These are phyloP conservation scores for Bocquillonia castaneifolia DNA, from an alignment of 441 rosid genomes.

Conservation along the genomic window DNA sequence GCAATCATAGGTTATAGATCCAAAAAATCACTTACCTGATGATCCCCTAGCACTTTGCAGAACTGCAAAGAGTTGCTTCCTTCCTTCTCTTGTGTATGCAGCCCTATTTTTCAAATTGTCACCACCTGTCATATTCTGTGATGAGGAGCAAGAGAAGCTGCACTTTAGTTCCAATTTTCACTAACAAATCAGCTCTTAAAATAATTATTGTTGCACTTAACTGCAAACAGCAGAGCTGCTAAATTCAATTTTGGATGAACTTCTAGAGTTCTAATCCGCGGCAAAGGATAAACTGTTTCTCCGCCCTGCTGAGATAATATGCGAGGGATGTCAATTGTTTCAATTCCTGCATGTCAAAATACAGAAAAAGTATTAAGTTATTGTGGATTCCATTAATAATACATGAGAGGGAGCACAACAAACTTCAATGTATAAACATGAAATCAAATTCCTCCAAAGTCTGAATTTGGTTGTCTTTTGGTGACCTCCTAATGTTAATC, in stretches of 20 bases:
- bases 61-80: slow-evolving; percentile 97
- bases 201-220: slow-evolving; percentile 39
- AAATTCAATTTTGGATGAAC: slow-evolving; percentile 92
- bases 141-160: slow-evolving; percentile 19
- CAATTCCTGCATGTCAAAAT: slow-evolving; percentile 65
- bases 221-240: slow-evolving; percentile 88
- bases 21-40: slow-evolving; percentile 60
- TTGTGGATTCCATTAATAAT: slow-evolving; percentile 3
- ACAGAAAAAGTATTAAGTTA: slow-evolving; percentile 21
- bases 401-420: slow-evolving; percentile 4
- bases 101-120: slow-evolving; percentile 77
- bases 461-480: background rate
- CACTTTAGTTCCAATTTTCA: slow-evolving; percentile 24
- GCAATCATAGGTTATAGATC: slow-evolving; percentile 13
- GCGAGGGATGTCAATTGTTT: slow-evolving; percentile 80
- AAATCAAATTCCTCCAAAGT: background rate
- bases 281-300: slow-evolving; percentile 96
- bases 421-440: background rate
- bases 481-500: background rate
- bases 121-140: slow-evolving; percentile 60
- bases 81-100: slow-evolving; percentile 91
- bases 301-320: slow-evolving; percentile 96
- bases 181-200: slow-evolving; percentile 5
- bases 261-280: slow-evolving; percentile 77
- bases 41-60: slow-evolving; percentile 99